Conservation (phyloP, 331 rosid genomes). For the Saraca asoca region DNA sequence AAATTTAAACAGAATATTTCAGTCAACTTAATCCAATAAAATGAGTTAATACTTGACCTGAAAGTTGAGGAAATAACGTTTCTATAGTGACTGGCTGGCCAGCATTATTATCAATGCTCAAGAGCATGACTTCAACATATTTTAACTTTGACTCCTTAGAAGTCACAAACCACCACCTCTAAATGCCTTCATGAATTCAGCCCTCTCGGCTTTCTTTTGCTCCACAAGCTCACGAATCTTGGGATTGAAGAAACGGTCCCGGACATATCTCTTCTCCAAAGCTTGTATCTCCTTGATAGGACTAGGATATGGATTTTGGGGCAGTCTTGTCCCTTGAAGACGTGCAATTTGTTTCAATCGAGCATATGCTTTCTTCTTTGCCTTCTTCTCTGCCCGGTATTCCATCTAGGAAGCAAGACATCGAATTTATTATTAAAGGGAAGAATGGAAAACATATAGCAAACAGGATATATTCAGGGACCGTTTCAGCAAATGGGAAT, state of each 20-base stretch:
- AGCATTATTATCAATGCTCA: conserved; percentile 21
- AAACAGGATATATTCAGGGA: not conserved
- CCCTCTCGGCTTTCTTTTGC: conserved; percentile 52
- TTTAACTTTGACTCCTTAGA: not conserved
- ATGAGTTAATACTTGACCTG: conserved; percentile 2
- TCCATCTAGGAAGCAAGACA: conserved; percentile 57
- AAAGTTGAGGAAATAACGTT: conserved; percentile 2
- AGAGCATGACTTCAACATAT: conserved; percentile 18
- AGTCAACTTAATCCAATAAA: conserved; percentile 14
- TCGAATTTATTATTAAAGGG: conserved; percentile 12
- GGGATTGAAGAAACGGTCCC: conserved; percentile 70
- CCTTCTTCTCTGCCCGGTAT: conserved; percentile 66
- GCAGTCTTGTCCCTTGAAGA: conserved; percentile 75
- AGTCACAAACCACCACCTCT: conserved; percentile 41
- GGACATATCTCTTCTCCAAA: conserved; percentile 78
- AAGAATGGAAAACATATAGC: conserved; percentile 23
- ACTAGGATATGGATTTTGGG: conserved; percentile 85
- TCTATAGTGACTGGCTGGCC: conserved; percentile 15
- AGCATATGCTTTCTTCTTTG: conserved; percentile 71
- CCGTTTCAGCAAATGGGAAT: conserved; percentile 1
- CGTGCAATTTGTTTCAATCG: conserved; percentile 70
- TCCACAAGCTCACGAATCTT: conserved; percentile 51
- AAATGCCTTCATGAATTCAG: conserved; percentile 45
- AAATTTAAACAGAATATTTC: conserved; percentile 6
- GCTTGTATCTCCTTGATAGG: conserved; percentile 83